phyloP scores from a whole-genome alignment of 306 rosid genomes.

The Rosa lucieae region DNA sequence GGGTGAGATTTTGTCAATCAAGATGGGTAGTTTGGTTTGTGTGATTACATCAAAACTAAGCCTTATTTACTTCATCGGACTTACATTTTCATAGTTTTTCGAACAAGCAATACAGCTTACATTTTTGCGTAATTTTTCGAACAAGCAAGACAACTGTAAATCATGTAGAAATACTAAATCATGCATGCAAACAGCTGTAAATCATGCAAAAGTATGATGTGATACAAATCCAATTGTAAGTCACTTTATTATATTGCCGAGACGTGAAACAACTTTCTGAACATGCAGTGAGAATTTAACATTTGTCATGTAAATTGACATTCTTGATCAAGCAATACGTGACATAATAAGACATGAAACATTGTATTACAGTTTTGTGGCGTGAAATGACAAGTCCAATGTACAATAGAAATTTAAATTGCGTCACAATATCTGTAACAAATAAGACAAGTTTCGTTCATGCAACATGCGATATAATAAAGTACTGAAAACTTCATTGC shows the following conservation, averaged over 20 bases:
- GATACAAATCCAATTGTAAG: not conserved
- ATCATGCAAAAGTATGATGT: not conserved
- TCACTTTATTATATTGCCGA: not conserved
- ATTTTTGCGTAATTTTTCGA: not conserved
- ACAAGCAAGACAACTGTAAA: too few relatives aligned
- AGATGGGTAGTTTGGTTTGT: not conserved
- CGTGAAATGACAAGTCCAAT: too few relatives aligned
- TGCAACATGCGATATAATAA: too few relatives aligned
- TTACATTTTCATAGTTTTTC: too few relatives aligned
- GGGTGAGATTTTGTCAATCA: not conserved
- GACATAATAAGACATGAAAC: not conserved
- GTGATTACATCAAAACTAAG: not conserved
- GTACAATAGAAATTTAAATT: not conserved
- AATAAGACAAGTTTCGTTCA: not conserved
- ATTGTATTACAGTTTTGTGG: not conserved
- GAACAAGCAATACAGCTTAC: too few relatives aligned
- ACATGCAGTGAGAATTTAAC: not conserved
- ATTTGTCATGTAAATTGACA: not conserved
- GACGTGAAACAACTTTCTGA: not conserved
- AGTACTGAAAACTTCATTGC: too few relatives aligned
- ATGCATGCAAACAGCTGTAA: too few relatives aligned
- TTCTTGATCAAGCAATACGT: not conserved
- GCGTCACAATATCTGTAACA: not conserved
- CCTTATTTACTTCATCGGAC: not conserved
- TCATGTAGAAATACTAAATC: not conserved